phyloP scores from a whole-genome alignment of 2,329 filamentous ascomycete species.

The Acephala macrosclerotiorum region DNA sequence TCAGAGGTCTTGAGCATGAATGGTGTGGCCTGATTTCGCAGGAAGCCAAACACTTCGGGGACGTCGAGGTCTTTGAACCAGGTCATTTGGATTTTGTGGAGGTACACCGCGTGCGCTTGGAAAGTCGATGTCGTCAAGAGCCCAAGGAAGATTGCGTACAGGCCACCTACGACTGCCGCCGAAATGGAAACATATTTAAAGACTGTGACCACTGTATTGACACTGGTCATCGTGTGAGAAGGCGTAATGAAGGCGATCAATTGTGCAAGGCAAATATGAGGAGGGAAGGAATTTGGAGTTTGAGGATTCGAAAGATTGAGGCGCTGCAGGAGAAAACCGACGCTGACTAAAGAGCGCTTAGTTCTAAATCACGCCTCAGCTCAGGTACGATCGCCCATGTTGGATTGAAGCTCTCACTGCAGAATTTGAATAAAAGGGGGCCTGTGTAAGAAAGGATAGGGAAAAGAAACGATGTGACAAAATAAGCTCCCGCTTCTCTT shows the following conservation, averaged over 20 bases:
- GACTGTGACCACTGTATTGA: slow-evolving; percentile 6
- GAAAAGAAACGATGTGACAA: too few species aligned
- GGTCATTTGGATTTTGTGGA: slow-evolving; percentile 77
- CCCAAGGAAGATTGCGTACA: slow-evolving; percentile 54
- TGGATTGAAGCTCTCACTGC: too few species aligned
- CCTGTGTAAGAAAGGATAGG: too few species aligned
- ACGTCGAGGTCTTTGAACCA: slow-evolving; percentile 76
- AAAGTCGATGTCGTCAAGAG: slow-evolving; percentile 51
- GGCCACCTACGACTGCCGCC: slow-evolving; percentile 37
- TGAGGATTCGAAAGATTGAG: too few species aligned
- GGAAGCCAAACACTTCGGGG: slow-evolving; percentile 83
- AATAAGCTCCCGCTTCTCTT: too few species aligned
- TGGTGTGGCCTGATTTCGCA: slow-evolving; percentile 79
- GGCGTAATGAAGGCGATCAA: not conserved
- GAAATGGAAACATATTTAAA: slow-evolving; percentile 38
- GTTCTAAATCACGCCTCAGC: too few species aligned
- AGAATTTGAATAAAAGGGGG: too few species aligned
- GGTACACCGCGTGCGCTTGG: slow-evolving; percentile 73
- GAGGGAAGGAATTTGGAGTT: too few species aligned
- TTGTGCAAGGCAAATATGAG: not conserved
- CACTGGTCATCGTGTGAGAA: not conserved
- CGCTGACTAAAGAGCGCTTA: too few species aligned
- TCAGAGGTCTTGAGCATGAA: slow-evolving; percentile 79
- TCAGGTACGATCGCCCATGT: too few species aligned
- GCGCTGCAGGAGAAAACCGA: too few species aligned